Evolutionary conservation across 2,329 filamentous ascomycete species (phyloP), one percentile per base, ranked within the genome.

Genomic region (Colletotrichum sp.): DNA sequence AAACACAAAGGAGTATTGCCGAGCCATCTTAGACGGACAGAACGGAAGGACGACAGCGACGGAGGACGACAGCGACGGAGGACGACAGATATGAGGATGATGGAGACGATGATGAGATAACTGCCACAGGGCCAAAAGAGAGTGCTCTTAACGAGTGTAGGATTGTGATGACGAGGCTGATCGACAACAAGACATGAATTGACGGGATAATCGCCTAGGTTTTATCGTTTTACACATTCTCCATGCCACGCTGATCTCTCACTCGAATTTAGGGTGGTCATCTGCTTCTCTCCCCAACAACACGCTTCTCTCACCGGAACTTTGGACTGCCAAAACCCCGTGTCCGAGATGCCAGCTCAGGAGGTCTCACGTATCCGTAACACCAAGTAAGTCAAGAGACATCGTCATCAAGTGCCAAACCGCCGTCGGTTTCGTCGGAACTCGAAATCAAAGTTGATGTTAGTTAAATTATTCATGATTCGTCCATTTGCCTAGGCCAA

Each of bases 1-100:
- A 11, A 49, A 22, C 1, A 49, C 6, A 49, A 49, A 49, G 0
- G 39, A n/a, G 6, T 6, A 11, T 2, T 36, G 59, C 36, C 39
- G 16, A 25, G 22, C 9, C 59, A 71, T 64, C 1, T 39, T 13
- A 27, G 15, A 16, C 3, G 19, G 19, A 49, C 2, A 19, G 15
- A 1, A 19, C 19, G 7, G 1, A 1, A 19, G 15, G 36, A n/a
- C 8, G 36, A 39, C 4, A 39, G 8, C 2, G 2, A 19, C 1
- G 0, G 16, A 5, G 16, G 8, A 44, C 16, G 16, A n/a, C 39
- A 19, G 8, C 8, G 16, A 19, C 1, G 8, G 8, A 19, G 1
- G 3, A 19, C 8, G 16, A n/a, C 8, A 44, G 9, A 49, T n/a
- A 22, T 49, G 9, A 22, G 6, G 19, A 49, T 6, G 5, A 49